Percentiles rank a stretch among this genome's conserved stretches.
Evolutionary conservation across 495 filamentous ascomycete genomes (phyloP).

Genomic region (Penicillium pancosmium): DNA sequence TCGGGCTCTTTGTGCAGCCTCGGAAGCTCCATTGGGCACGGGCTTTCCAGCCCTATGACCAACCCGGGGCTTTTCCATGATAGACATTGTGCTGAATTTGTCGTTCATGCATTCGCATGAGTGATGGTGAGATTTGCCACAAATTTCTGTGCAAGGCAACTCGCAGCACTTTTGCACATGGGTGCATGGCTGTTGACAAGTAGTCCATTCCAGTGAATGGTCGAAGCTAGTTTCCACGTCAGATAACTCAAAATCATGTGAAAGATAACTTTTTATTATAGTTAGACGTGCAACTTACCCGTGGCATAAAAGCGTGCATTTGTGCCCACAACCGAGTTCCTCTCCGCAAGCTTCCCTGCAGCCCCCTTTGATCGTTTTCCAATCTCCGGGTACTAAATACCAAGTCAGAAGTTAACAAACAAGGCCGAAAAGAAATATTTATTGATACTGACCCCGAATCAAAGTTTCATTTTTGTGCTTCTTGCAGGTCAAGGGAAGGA

Average conservation of each 20-base stretch:
- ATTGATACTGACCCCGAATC: conserved; percentile 30
- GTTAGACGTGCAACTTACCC: conserved; percentile 31
- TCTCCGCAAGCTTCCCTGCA: conserved; percentile 43
- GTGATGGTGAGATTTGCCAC: conserved; percentile 15
- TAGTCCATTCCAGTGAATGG: conserved; percentile 8
- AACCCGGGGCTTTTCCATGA: background rate
- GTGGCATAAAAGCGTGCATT: conserved; percentile 43
- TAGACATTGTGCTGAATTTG: background rate
- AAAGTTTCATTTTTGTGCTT: conserved; percentile 39
- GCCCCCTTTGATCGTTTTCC: conserved; percentile 56
- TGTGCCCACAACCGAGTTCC: conserved; percentile 43
- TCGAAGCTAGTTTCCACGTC: background rate
- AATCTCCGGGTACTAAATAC: conserved; percentile 38
- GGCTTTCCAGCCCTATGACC: no score
- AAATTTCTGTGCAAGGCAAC: conserved; percentile 6
- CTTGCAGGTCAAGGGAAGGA: conserved; percentile 43
- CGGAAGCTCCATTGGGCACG: background rate
- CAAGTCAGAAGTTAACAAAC: background rate
- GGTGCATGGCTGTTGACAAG: conserved; percentile 10
- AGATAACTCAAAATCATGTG: background rate
- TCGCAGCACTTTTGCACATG: conserved; percentile 10
- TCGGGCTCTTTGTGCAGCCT: background rate
- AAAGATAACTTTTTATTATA: no score
- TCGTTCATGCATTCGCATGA: conserved; percentile 11
- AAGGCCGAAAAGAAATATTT: background rate